Conservation (phyloP, 2,329 filamentous ascomycete species). For the Beauveria sp. region DNA sequence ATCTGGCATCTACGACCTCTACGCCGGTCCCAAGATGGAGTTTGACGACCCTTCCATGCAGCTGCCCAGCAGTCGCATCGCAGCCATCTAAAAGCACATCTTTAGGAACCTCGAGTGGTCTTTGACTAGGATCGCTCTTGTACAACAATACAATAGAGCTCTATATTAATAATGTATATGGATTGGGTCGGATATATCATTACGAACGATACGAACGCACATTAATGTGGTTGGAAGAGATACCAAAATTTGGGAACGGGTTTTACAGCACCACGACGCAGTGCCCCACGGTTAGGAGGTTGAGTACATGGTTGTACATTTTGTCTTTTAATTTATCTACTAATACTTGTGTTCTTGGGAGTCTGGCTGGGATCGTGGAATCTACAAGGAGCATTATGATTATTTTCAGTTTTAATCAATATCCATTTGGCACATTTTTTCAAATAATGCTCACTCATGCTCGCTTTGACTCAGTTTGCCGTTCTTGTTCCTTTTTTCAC, state of each 20-base stretch:
- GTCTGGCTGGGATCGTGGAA: neutral
- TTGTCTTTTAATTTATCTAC: neutral
- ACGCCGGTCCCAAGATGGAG: conserved; percentile 45
- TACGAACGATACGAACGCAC: conserved; percentile 15
- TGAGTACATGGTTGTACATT: neutral
- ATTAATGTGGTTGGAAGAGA: conserved; percentile 7
- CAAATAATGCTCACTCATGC: too few relatives aligned
- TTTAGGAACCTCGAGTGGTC: neutral
- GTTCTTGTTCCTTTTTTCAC: neutral
- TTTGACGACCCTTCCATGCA: conserved; percentile 51
- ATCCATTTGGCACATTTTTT: neutral
- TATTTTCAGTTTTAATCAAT: neutral
- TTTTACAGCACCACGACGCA: conserved; percentile 11
- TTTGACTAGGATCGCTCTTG: conserved; percentile 3
- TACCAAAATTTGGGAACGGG: conserved; percentile 2
- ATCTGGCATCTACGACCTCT: conserved; percentile 44
- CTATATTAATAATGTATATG: conserved; percentile 13
- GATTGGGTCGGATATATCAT: conserved; percentile 18
- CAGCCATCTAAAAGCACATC: conserved; percentile 38
- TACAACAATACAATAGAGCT: conserved; percentile 10
- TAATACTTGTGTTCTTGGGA: neutral
- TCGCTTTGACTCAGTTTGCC: neutral
- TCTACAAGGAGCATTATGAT: neutral
- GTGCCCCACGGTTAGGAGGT: conserved; percentile 2
- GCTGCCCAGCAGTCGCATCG: conserved; percentile 51